Conservation (phyloP, 2,329 filamentous ascomycete genomes). For the Arthroderma sp. region DNA sequence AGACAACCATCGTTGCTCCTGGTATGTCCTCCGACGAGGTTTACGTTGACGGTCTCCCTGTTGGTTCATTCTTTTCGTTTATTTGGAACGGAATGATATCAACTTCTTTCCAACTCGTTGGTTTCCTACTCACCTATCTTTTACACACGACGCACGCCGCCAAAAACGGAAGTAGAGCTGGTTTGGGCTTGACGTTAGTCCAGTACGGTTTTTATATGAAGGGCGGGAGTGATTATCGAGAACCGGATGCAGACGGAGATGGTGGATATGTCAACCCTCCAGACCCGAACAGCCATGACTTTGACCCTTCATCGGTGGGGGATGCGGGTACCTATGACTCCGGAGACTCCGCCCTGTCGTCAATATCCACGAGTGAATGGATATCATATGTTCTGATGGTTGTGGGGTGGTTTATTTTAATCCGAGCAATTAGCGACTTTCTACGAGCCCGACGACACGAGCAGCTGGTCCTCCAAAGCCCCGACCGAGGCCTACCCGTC, state of each 20-base stretch:
- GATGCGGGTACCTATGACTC: slow-evolving; percentile 22
- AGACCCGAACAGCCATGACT: slow-evolving; percentile 82
- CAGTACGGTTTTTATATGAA: slow-evolving; percentile 98
- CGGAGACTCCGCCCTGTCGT: slow-evolving; percentile 23
- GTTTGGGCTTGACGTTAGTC: slow-evolving; percentile 85
- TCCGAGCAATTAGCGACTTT: slow-evolving; percentile 85
- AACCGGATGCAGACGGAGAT: slow-evolving; percentile 34
- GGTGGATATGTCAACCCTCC: slow-evolving; percentile 41
- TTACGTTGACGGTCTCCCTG: slow-evolving; percentile 90
- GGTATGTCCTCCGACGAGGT: slow-evolving; percentile 89
- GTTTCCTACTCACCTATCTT: slow-evolving; percentile 94
- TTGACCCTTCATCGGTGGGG: slow-evolving; percentile 59
- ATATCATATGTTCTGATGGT: slow-evolving; percentile 90
- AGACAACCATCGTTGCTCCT: slow-evolving; percentile 91
- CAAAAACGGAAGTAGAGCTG: slow-evolving; percentile 91
- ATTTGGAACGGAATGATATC: slow-evolving; percentile 81
- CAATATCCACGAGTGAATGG: slow-evolving; percentile 69
- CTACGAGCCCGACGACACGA: slow-evolving; percentile 78
- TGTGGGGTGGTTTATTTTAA: slow-evolving; percentile 94
- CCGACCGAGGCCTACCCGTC: slow-evolving; percentile 71
- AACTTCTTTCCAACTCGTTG: slow-evolving; percentile 92
- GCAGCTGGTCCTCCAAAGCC: slow-evolving; percentile 82
- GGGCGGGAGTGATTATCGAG: slow-evolving; percentile 27
- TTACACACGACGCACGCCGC: slow-evolving; percentile 95
- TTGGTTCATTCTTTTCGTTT: slow-evolving; percentile 70